These are phyloP conservation scores for Melanomma pulvis-pyrius DNA, from an alignment of 495 filamentous ascomycete species.

Conservation along the genomic window DNA sequence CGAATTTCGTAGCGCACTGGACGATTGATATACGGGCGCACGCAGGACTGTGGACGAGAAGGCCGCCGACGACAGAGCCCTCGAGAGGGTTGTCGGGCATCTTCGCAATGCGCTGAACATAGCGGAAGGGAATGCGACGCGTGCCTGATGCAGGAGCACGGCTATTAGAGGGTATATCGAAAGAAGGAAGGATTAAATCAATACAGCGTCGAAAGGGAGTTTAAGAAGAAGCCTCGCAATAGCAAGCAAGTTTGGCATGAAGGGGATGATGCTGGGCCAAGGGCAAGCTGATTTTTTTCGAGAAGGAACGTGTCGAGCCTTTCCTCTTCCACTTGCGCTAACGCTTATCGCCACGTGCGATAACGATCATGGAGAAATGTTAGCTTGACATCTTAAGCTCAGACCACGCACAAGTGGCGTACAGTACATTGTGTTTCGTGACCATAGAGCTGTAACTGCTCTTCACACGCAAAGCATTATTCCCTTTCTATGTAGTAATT, in stretches of 20 bases:
- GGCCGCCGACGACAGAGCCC: constrained; percentile 28
- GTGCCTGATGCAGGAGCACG: not conserved
- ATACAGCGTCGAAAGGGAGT: constrained; percentile 1
- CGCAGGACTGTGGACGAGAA: constrained; percentile 19
- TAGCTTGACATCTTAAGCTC: too few species aligned
- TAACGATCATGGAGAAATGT: not conserved
- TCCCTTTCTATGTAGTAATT: too few species aligned
- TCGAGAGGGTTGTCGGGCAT: constrained; percentile 44
- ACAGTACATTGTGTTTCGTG: too few species aligned
- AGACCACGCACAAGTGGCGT: too few species aligned
- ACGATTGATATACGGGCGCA: not conserved
- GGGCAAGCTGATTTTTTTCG: not conserved
- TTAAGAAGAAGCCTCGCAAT: constrained; percentile 8
- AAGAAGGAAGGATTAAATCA: not conserved
- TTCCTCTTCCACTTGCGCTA: constrained; percentile 2
- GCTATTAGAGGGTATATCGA: constrained; percentile 14
- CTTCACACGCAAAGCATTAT: too few species aligned
- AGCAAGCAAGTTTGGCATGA: not conserved
- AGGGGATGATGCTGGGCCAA: not conserved
- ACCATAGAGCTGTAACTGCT: too few species aligned
- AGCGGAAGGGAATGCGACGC: constrained; percentile 18
- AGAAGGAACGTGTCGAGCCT: not conserved
- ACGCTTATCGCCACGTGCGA: constrained; percentile 16
- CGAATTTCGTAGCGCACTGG: constrained; percentile 14
- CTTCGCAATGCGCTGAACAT: constrained; percentile 43